Base-by-base conservation (phyloP, 495 filamentous ascomycete species). In the Lasiosphaeria hispida region DNA sequence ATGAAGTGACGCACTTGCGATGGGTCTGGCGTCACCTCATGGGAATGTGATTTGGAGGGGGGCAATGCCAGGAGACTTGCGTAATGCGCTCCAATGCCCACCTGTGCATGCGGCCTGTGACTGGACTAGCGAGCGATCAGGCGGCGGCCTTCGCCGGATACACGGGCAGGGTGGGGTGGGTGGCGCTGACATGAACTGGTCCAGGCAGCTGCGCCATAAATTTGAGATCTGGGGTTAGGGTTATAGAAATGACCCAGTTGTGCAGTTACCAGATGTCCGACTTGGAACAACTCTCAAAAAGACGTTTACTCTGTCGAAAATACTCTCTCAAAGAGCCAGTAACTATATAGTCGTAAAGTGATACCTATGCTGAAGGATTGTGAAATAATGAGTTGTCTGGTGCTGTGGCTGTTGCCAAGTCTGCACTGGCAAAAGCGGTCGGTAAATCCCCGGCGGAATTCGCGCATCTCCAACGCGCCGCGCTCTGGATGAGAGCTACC, bases 61-160 rank as follows among this genome's bases (percentile, higher is more conserved):
- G 58, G 63, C 59, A 37, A 53, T 55, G 52, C 50, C 40, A 54
- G 58, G 54, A 39, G 54, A 53, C 66, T 68, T 69, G 66, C 66
- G 63, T 69, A 64, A 66, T 63, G 49, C 14, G 19, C 23, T 30
- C 23, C 44, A 48, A 38, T 23, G 38, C 10, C 47, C 17, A 49
- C 47, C 3, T 17, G n/a, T 13, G 17, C 42, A 19, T 10, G 9
- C 14, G 37, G 50, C 18, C 49, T 9, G 15, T 15, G 38, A 39
- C 34, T 8, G 43, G 18, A 17, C 43, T 17, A 47, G 9, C 15
- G 18, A 47, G 18, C 23, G 23, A 30, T 30, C 23, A 30, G 23
- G 23, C 23, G 23, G 23, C 23, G 23, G 23, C 23, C 23, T 30
- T 30, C 23, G 23, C 23, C 23, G 23, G 23, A 30, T 30, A 5